These are phyloP conservation scores for Fusarium sp. DNA, from an alignment of 2,329 filamentous ascomycete species.

Conservation along the genomic window DNA sequence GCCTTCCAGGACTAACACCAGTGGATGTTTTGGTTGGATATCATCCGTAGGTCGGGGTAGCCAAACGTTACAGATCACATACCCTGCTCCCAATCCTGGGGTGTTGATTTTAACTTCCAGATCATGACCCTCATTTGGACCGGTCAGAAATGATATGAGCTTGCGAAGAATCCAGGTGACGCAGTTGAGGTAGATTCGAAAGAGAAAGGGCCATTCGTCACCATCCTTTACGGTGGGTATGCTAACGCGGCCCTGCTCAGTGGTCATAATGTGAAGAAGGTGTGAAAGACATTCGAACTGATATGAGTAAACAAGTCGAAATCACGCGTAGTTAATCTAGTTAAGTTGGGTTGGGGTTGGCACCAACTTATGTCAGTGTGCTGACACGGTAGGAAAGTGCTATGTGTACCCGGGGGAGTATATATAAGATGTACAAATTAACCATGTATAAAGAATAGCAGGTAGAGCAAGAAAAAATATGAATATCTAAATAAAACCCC, in stretches of 20 bases:
- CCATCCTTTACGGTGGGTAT: background rate
- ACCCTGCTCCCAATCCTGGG: accelerated
- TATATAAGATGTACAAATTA: background rate
- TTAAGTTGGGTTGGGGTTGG: background rate
- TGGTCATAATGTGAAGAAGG: accelerated
- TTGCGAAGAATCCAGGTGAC: background rate
- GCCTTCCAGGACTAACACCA: background rate
- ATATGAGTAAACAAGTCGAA: too few relatives aligned
- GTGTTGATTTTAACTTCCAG: accelerated
- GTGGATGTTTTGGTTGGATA: accelerated
- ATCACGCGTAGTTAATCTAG: too few relatives aligned
- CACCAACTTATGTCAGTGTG: background rate
- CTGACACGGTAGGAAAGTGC: background rate
- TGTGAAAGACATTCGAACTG: background rate
- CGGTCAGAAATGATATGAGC: background rate
- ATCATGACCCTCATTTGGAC: background rate
- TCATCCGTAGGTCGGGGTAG: accelerated
- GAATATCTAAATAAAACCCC: background rate
- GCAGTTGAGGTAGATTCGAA: background rate
- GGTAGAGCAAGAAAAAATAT: accelerated
- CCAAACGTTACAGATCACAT: background rate
- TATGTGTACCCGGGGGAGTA: accelerated
- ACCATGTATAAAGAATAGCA: accelerated
- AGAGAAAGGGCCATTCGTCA: background rate
- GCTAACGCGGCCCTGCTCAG: accelerated